Evolutionary conservation across 306 rosid genomes (phyloP).

Genomic region (Nissolia schottii): DNA sequence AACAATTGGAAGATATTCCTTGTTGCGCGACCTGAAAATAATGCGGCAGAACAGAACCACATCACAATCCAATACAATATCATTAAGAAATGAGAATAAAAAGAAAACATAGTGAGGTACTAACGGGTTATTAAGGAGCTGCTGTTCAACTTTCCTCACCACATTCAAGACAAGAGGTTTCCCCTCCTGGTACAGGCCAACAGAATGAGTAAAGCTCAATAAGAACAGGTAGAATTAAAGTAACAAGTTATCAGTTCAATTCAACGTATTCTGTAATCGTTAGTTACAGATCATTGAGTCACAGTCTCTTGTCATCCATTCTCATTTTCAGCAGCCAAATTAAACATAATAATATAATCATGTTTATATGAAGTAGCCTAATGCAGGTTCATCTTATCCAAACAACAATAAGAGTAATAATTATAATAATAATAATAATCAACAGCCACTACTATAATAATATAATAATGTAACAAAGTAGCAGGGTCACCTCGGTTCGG

Average conservation of each 20-base stretch:
- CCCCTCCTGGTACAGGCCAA: slow-evolving; percentile 66
- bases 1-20: slow-evolving; percentile 88
- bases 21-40: slow-evolving; percentile 64
- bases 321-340: slow-evolving; percentile 4
- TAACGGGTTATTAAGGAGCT: slow-evolving; percentile 69
- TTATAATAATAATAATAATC: background rate
- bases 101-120: slow-evolving; percentile 1
- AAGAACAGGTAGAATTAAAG: background rate
- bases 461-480: background rate
- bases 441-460: background rate
- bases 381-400: background rate
- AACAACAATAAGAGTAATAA: background rate
- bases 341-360: background rate
- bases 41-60: background rate
- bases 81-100: slow-evolving; percentile 11
- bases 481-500: slow-evolving; percentile 77
- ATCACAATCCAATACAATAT: background rate
- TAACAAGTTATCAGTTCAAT: background rate
- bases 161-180: slow-evolving; percentile 94
- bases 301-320: background rate
- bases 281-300: background rate
- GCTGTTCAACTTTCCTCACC: slow-evolving; percentile 76
- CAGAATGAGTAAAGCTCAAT: slow-evolving; percentile 10
- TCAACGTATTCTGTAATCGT: background rate
- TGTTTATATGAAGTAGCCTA: background rate